A percentile compares a stretch with the other conserved stretches of the same genome.
These are phyloP conservation scores for Leptodermis oblonga DNA, from an alignment of 257 asterid genomes.

Conservation along the genomic window DNA sequence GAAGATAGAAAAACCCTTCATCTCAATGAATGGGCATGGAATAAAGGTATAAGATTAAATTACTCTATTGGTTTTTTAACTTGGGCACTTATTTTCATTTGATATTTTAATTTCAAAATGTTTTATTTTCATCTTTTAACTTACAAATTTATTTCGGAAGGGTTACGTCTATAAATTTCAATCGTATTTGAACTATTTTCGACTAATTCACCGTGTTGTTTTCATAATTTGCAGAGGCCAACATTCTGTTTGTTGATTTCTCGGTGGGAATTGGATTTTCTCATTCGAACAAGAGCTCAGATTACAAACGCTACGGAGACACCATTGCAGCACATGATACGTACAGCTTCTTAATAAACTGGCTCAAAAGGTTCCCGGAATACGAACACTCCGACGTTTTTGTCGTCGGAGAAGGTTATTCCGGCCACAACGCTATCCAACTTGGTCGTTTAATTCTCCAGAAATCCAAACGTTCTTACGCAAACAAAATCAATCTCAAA, in stretches of 20 bases:
- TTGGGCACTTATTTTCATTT: no score
- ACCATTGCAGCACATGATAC: background rate
- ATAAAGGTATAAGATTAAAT: conserved; percentile 26
- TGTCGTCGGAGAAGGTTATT: conserved; percentile 52
- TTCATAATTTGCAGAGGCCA: conserved; percentile 11
- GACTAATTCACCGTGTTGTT: no score
- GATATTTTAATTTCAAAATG: no score
- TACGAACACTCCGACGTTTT: conserved; percentile 44
- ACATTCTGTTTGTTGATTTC: conserved; percentile 6
- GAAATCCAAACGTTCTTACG: conserved; percentile 32
- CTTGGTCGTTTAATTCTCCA: conserved; percentile 40
- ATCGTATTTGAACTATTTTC: no score
- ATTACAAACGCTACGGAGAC: background rate
- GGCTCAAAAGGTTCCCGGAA: conserved; percentile 61
- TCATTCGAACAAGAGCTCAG: conserved; percentile 9
- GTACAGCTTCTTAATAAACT: conserved; percentile 23
- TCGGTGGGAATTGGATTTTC: conserved; percentile 17
- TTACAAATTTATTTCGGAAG: no score
- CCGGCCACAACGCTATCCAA: conserved; percentile 55
- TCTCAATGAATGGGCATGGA: conserved; percentile 28
- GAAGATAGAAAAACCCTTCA: conserved; percentile 28
- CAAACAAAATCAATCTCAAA: conserved; percentile 41
- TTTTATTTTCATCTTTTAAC: no score
- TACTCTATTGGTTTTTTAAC: no score
- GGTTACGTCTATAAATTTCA: no score